Conservation (phyloP, 345 rosid genomes). For the Crucihimalaya himalaica region DNA sequence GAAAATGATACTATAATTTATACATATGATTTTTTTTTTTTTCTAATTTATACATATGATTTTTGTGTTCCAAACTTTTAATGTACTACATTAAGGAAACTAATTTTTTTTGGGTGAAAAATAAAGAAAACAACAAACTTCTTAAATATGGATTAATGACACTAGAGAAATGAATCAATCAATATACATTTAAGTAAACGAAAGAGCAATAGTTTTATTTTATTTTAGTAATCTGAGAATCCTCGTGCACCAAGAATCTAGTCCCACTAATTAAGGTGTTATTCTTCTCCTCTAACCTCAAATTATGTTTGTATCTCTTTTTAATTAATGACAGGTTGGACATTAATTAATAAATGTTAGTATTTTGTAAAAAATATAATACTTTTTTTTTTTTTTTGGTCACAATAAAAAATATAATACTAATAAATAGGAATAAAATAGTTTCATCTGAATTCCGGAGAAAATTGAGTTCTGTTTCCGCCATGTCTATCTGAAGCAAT, state of each 20-base stretch:
- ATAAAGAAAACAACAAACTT: too few relatives aligned
- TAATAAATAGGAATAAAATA: background rate
- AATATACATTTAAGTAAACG: background rate
- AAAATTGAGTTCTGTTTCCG: constrained; percentile 32
- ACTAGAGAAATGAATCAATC: too few relatives aligned
- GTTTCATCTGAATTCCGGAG: background rate
- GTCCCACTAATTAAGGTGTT: constrained; percentile 35
- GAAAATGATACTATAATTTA: too few relatives aligned
- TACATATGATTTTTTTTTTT: too few relatives aligned
- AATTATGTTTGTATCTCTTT: constrained; percentile 29
- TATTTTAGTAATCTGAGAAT: background rate
- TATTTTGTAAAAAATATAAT: too few relatives aligned
- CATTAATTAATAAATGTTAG: background rate
- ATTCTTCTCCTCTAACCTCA: constrained; percentile 40
- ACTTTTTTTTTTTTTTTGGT: too few relatives aligned
- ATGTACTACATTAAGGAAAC: too few relatives aligned
- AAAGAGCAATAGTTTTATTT: background rate
- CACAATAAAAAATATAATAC: too few relatives aligned
- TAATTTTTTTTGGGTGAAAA: too few relatives aligned
- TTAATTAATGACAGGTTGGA: constrained; percentile 34
- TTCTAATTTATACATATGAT: too few relatives aligned
- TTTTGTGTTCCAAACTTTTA: too few relatives aligned
- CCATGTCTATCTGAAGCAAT: constrained; percentile 34
- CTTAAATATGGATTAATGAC: background rate
- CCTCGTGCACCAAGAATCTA: constrained; percentile 34